Evolutionary conservation across 495 filamentous ascomycete species (phyloP).

Genomic region (Bombardia bombarda): DNA sequence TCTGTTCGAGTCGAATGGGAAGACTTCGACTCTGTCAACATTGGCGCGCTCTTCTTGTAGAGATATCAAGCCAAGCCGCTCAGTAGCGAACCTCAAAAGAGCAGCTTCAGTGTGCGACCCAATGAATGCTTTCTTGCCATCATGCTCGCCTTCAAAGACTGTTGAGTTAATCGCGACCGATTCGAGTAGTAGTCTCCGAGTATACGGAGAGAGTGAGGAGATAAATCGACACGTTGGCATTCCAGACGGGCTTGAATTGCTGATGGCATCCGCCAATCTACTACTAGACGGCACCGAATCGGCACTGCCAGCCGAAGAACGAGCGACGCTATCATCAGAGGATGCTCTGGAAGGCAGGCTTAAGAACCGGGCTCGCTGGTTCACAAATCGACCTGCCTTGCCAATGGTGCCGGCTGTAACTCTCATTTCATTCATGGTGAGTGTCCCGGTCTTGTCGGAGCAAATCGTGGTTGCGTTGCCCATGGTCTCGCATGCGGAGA

Average conservation of each 20-base stretch:
- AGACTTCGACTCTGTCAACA: constrained; percentile 49
- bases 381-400: constrained; percentile 48
- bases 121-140: constrained; percentile 48
- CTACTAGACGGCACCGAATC: constrained; percentile 4
- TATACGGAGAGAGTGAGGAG: constrained; percentile 41
- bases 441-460: constrained; percentile 79
- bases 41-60: constrained; percentile 51
- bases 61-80: constrained; percentile 55
- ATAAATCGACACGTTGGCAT: constrained; percentile 46
- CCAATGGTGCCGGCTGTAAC: constrained; percentile 64
- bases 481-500: constrained; percentile 81
- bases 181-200: constrained; percentile 50
- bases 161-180: constrained; percentile 69
- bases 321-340: too few species aligned
- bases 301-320: constrained; percentile 3
- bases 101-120: constrained; percentile 75
- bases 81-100: constrained; percentile 54
- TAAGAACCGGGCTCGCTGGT: neutral
- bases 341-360: too few species aligned
- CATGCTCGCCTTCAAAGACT: constrained; percentile 62
- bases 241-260: constrained; percentile 25
- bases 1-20: constrained; percentile 61
- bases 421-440: constrained; percentile 71
- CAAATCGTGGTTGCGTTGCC: constrained; percentile 80
- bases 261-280: neutral